Evolutionary conservation across 2,329 filamentous ascomycete species (phyloP).

Genomic region (Verticillium zaregamsianum): DNA sequence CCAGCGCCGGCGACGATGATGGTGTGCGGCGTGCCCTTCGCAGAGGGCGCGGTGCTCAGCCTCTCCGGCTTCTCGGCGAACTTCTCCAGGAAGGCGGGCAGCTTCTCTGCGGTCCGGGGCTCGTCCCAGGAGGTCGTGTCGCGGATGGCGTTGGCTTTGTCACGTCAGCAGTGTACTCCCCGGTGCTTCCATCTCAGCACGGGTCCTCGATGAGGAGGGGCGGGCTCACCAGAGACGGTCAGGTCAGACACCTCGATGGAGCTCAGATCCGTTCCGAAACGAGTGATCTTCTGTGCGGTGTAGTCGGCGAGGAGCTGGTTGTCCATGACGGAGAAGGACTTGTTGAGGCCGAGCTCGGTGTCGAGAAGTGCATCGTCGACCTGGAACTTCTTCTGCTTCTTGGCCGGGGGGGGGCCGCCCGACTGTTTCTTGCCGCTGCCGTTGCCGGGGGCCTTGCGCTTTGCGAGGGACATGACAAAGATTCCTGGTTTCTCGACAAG

Average conservation of each 20-base stretch:
- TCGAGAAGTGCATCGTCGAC: constrained; percentile 56
- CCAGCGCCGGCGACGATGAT: constrained; percentile 84
- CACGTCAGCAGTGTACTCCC: neutral
- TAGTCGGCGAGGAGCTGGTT: constrained; percentile 79
- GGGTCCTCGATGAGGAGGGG: neutral
- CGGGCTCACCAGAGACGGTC: constrained; percentile 65
- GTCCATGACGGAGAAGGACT: constrained; percentile 78
- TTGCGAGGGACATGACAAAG: neutral
- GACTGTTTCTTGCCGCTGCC: constrained; percentile 24
- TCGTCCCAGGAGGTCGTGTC: constrained; percentile 75
- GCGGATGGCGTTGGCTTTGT: constrained; percentile 64
- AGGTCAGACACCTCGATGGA: constrained; percentile 80
- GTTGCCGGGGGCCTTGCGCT: neutral
- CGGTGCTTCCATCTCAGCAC: neutral
- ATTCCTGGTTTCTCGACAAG: neutral
- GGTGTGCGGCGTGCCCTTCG: constrained; percentile 75
- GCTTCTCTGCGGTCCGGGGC: constrained; percentile 62
- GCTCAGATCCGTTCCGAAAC: constrained; percentile 78
- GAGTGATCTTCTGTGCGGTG: constrained; percentile 71
- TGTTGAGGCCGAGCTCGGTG: constrained; percentile 72
- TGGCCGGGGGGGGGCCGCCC: constrained; percentile 36
- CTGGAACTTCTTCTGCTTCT: constrained; percentile 50
- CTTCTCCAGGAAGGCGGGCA: constrained; percentile 74
- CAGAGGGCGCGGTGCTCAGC: constrained; percentile 61
- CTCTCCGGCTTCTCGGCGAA: constrained; percentile 54